Evolutionary conservation across 768 basidiomycete species (phyloP).

Genomic region (Russula sp.): DNA sequence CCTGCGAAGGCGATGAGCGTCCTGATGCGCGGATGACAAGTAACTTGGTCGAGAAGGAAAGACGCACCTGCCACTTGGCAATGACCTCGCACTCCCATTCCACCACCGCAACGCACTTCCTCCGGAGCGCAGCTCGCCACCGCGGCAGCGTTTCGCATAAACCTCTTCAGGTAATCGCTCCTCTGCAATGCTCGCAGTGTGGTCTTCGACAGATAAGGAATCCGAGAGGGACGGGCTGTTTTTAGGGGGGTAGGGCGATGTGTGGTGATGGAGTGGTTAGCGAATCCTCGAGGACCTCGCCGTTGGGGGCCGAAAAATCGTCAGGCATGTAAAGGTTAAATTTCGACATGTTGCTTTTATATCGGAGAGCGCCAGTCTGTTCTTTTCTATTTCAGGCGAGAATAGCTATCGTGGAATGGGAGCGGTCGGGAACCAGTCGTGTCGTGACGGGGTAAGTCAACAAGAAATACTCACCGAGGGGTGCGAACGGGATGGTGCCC

Average conservation of each 20-base stretch:
- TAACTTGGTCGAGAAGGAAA: slow-evolving; percentile 13
- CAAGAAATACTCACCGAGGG: no score
- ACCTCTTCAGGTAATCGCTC: slow-evolving; percentile 40
- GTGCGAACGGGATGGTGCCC: no score
- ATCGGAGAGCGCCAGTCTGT: neutral
- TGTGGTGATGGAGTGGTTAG: neutral
- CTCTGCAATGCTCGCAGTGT: slow-evolving; percentile 17
- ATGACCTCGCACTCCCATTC: slow-evolving; percentile 54
- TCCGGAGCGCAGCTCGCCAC: slow-evolving; percentile 61
- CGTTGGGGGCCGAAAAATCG: neutral
- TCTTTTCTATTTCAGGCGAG: neutral
- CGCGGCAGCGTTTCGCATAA: slow-evolving; percentile 55
- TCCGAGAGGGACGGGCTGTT: neutral
- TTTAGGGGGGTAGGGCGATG: neutral
- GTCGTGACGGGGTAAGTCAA: no score
- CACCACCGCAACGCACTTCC: slow-evolving; percentile 47
- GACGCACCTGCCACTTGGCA: slow-evolving; percentile 59
- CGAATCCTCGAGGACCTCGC: neutral
- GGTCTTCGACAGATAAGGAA: neutral
- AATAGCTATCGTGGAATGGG: no score
- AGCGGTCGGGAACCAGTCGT: no score
- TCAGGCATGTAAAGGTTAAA: neutral
- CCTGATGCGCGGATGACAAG: no score
- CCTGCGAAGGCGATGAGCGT: slow-evolving; percentile 30
- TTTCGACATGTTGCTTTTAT: neutral